Percentiles rank a stretch among this genome's conserved stretches.
Conservation (phyloP, 345 rosid genomes). For the Salix brachista region DNA sequence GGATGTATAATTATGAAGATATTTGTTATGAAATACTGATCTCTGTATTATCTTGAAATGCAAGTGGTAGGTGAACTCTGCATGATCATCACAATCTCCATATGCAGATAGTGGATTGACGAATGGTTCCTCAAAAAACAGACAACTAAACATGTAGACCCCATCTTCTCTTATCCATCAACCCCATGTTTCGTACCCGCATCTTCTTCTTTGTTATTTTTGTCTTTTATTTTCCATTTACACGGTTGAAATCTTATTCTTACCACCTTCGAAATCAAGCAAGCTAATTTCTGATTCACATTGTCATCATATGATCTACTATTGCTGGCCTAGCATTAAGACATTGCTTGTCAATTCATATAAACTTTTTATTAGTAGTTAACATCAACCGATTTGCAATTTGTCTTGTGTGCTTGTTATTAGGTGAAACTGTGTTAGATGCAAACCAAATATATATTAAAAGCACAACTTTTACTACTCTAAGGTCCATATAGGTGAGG, state of each 20-base stretch:
- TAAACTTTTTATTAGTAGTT: not conserved
- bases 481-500: not conserved
- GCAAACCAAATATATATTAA: not conserved
- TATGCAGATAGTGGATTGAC: conserved; percentile 23
- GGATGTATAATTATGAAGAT: not conserved
- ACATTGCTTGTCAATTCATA: conserved; percentile 1
- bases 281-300: not conserved
- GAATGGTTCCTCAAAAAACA: conserved; percentile 22
- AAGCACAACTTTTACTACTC: conserved; percentile 5
- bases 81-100: conserved; percentile 7
- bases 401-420: conserved; percentile 28
- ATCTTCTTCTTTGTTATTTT: not conserved
- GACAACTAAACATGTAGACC: conserved; percentile 43
- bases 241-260: not conserved
- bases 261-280: not conserved
- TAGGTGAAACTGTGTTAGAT: conserved; percentile 30
- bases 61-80: conserved; percentile 28
- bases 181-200: conserved; percentile 1
- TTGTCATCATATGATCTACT: not conserved
- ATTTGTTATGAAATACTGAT: not conserved
- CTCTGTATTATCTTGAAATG: conserved; percentile 19
- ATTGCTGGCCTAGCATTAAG: not conserved
- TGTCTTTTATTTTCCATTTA: conserved; percentile 5
- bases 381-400: conserved; percentile 24
- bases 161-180: conserved; percentile 5